Evolutionary conservation across 495 filamentous ascomycete species (phyloP).

Genomic region (Lophiotrema nucula): DNA sequence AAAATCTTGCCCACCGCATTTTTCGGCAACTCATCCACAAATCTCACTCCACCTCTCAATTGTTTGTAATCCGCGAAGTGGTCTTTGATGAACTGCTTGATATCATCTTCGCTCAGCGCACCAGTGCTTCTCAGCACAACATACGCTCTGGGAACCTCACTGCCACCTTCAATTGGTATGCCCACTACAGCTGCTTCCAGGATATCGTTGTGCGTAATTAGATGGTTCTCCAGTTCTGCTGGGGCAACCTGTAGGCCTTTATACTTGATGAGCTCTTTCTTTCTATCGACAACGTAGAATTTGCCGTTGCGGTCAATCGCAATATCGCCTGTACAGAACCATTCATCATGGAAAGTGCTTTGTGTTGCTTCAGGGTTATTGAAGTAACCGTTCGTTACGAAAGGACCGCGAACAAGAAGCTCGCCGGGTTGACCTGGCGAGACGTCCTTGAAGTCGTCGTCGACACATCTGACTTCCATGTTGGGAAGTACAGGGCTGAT

Average conservation of each 20-base stretch:
- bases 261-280: conserved; percentile 44
- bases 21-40: conserved; percentile 82
- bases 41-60: conserved; percentile 77
- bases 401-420: conserved; percentile 40
- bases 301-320: conserved; percentile 4
- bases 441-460: conserved; percentile 30
- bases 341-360: conserved; percentile 15
- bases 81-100: conserved; percentile 60
- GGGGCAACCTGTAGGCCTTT: conserved; percentile 82
- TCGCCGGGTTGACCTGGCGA: conserved; percentile 53
- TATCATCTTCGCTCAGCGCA: conserved; percentile 58
- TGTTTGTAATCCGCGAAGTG: conserved; percentile 70
- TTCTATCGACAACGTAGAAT: conserved; percentile 41
- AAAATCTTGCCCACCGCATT: conserved; percentile 86
- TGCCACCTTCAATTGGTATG: conserved; percentile 63
- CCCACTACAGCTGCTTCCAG: conserved; percentile 84
- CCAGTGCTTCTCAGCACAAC: conserved; percentile 54
- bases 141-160: conserved; percentile 83
- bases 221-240: conserved; percentile 79
- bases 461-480: conserved; percentile 28
- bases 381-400: conserved; percentile 23
- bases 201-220: conserved; percentile 69
- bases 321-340: conserved; percentile 29
- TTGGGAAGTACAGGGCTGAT: conserved; percentile 29
- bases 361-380: conserved; percentile 19